These are phyloP conservation scores for Penicillium arizonense DNA, from an alignment of 495 filamentous ascomycete genomes.

Conservation along the genomic window DNA sequence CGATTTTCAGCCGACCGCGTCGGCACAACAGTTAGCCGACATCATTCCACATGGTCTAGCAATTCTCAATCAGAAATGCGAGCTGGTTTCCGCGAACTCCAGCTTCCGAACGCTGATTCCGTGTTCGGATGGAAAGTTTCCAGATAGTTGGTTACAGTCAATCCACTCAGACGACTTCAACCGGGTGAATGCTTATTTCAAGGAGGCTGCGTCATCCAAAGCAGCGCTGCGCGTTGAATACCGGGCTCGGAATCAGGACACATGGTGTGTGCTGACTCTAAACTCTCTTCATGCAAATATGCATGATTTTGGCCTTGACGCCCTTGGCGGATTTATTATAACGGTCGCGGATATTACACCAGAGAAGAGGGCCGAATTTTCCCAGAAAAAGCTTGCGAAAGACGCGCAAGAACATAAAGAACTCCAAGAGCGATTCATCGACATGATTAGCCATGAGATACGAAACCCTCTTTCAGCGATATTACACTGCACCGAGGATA, in stretches of 20 bases:
- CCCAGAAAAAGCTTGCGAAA: slow-evolving; percentile 59
- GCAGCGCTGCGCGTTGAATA: slow-evolving; percentile 21
- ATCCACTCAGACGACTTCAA: slow-evolving; percentile 23
- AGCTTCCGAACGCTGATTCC: slow-evolving; percentile 19
- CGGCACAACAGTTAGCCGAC: slow-evolving; percentile 30
- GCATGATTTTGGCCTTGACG: not conserved
- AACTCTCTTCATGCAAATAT: slow-evolving; percentile 10
- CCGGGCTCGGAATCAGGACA: slow-evolving; percentile 5
- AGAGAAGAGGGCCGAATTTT: slow-evolving; percentile 45
- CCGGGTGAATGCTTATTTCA: slow-evolving; percentile 13
- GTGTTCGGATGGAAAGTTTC: not conserved
- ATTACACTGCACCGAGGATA: slow-evolving; percentile 78
- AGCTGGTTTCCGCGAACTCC: slow-evolving; percentile 16
- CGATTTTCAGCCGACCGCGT: slow-evolving; percentile 8
- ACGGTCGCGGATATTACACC: slow-evolving; percentile 42
- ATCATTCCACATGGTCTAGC: slow-evolving; percentile 22
- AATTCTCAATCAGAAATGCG: slow-evolving; percentile 19
- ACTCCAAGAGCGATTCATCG: slow-evolving; percentile 81
- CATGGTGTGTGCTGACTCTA: slow-evolving; percentile 19
- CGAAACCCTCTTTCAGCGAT: slow-evolving; percentile 81
- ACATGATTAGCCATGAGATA: slow-evolving; percentile 86
- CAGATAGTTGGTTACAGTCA: slow-evolving; percentile 14
- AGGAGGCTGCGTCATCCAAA: not conserved
- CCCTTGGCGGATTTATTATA: slow-evolving; percentile 10
- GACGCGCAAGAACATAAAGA: slow-evolving; percentile 65